Conservation (phyloP, 2,329 filamentous ascomycete genomes). For the Lecanicillium sp. region DNA sequence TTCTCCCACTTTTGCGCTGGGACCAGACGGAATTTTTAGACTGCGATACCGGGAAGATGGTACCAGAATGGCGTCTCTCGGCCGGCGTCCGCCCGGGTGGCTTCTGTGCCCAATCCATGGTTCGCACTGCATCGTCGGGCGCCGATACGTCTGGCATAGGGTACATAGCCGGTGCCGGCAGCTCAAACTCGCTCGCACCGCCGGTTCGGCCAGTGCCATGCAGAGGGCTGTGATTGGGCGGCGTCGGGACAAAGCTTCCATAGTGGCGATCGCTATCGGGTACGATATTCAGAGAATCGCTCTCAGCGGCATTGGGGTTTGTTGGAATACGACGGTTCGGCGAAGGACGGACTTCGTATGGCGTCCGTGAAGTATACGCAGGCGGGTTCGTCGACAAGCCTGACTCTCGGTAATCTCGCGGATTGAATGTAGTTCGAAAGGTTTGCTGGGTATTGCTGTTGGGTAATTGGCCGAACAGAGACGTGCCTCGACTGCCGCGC, state of each 20-base stretch:
- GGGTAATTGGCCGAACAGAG: conserved; percentile 8
- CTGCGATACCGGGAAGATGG: conserved; percentile 4
- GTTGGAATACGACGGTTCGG: neutral
- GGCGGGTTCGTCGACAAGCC: neutral
- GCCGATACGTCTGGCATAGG: conserved; percentile 16
- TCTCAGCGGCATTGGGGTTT: conserved; percentile 25
- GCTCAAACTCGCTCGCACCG: conserved; percentile 36
- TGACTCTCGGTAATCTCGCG: conserved; percentile 6
- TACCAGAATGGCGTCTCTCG: neutral
- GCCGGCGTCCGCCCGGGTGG: neutral
- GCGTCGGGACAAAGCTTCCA: conserved; percentile 46
- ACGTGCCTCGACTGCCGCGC: conserved; percentile 18
- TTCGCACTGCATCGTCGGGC: neutral
- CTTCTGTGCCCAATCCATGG: conserved; percentile 1
- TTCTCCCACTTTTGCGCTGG: neutral
- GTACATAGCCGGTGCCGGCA: conserved; percentile 48
- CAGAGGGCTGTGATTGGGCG: conserved; percentile 27
- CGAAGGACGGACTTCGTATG: conserved; percentile 1
- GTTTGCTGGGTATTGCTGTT: conserved; percentile 12
- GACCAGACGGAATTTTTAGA: conserved; percentile 1
- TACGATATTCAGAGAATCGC: conserved; percentile 32
- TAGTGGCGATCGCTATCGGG: conserved; percentile 39
- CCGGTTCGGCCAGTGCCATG: conserved; percentile 14
- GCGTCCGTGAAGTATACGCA: conserved; percentile 5
- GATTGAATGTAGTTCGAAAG: conserved; percentile 9